Evolutionary conservation across 768 basidiomycete genomes (phyloP), one percentile per base, ranked within the genome.

Genomic region (Boletales sp.): DNA sequence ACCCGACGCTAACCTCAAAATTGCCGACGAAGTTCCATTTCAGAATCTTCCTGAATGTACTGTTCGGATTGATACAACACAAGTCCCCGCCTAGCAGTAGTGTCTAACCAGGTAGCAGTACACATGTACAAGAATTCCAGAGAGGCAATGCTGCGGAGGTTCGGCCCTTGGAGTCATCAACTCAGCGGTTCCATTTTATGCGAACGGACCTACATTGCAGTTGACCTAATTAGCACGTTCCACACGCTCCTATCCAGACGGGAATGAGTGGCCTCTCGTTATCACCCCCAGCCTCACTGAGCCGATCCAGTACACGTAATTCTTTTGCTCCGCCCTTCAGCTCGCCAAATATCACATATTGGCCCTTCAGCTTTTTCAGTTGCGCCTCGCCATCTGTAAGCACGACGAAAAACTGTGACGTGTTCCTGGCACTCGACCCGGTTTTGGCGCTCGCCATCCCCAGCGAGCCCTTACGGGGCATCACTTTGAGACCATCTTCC

Each of bases 371-470:
- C 61, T 76, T 82, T 39, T 69, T 65, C 38, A 77, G 66, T 49
- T 65, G 67, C 27, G 57, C 54, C 19, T 74, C 68, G 31, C 75
- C 70, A 42, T 70, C 64, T 2, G 75, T 68, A 32, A 79, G 71
- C 17, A 77, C 72, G 50, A 80, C 58, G 49, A 80, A 81, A 61
- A 78, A 80, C 59, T 79, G 74, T 4, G 72, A 74, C 43, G 75
- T 71, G 54, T 76, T 77, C 43, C 45, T 62, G 37, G 72, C 74
- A 51, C 76, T 73, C 59, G 77, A 73, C 19, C 75, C 75, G 8
- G 52, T 58, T 50, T 52, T 61, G 27, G 75, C 73, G 58, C 77
- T 78, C 4, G 77, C 78, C 77, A 80, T 81, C 0, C 73, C 76
- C 18, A 82, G 62, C 2, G 75, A 72, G 0, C 79, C 78, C 36